A percentile compares a stretch with the other conserved stretches of the same genome.
Evolutionary conservation across 306 rosid species (phyloP).

Genomic region (Sindora glabra): DNA sequence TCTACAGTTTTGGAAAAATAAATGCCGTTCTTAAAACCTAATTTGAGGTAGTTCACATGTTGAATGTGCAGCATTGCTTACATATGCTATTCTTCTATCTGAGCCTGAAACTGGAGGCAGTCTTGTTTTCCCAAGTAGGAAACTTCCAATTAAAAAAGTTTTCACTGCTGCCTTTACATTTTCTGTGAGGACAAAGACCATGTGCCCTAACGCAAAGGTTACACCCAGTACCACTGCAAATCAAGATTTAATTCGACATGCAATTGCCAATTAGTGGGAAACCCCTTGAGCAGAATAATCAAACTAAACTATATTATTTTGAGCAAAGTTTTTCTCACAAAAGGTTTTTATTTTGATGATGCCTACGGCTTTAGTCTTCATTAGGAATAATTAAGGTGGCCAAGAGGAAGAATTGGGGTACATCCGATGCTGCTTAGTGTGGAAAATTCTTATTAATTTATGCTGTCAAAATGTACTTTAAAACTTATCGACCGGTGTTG

Average conservation of each 20-base stretch:
- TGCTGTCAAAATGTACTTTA: no score
- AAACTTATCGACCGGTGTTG: no score
- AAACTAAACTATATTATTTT: constrained; percentile 16
- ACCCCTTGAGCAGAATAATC: constrained; percentile 14
- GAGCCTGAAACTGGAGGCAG: neutral
- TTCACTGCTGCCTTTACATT: constrained; percentile 15
- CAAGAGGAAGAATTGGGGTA: no score
- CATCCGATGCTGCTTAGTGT: no score
- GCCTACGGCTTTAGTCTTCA: neutral
- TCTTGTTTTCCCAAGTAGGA: constrained; percentile 25
- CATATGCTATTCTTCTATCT: neutral
- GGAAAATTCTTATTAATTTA: no score
- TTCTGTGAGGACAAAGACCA: constrained; percentile 11
- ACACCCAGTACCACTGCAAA: neutral
- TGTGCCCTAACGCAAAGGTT: constrained; percentile 32
- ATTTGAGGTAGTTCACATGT: constrained; percentile 2
- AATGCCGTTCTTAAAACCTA: no score
- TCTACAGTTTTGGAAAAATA: no score
- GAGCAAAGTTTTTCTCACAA: constrained; percentile 24
- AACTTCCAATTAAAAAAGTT: constrained; percentile 21
- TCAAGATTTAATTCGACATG: neutral
- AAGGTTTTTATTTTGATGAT: constrained; percentile 3
- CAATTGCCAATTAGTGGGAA: constrained; percentile 27
- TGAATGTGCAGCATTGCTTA: constrained; percentile 13
- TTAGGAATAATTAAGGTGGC: constrained; percentile 10